A percentile compares a stretch with the other conserved stretches of the same genome.
These are phyloP conservation scores for Vitis rotundifolia DNA, from an alignment of 164 flowering plant genomes.

Conservation along the genomic window DNA sequence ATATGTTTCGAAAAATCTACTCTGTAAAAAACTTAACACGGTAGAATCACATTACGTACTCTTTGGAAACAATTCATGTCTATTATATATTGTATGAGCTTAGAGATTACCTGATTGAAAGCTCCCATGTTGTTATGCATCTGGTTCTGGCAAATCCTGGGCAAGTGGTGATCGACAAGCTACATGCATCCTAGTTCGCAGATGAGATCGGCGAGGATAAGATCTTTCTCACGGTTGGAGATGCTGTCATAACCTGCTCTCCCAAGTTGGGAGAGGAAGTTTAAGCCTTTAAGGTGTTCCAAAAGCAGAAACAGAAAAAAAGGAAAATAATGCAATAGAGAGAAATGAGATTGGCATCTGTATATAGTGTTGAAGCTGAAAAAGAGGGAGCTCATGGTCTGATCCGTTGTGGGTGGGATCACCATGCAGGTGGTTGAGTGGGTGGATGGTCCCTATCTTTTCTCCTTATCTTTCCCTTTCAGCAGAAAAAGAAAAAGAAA, in stretches of 20 bases:
- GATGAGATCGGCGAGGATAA: conserved; percentile 59
- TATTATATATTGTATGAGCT: too few species aligned
- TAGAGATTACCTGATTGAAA: conserved; percentile 12
- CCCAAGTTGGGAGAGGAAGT: conserved; percentile 53
- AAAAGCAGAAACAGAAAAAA: background rate
- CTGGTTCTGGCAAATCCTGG: conserved; percentile 89
- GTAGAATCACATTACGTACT: too few species aligned
- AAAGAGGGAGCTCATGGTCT: background rate
- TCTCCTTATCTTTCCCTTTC: background rate
- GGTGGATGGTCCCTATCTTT: background rate
- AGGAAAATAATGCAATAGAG: background rate
- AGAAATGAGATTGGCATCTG: background rate
- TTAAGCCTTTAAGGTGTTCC: conserved; percentile 11
- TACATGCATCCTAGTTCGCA: conserved; percentile 61
- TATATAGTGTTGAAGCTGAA: background rate
- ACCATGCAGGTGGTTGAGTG: too few species aligned
- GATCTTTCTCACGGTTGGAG: conserved; percentile 85
- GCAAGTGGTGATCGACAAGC: conserved; percentile 74
- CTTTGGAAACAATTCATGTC: too few species aligned
- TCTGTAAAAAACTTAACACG: too few species aligned
- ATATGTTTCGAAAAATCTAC: too few species aligned
- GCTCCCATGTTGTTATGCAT: conserved; percentile 30
- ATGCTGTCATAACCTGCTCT: conserved; percentile 63
- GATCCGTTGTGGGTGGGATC: background rate
- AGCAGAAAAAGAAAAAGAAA: too few species aligned